These are phyloP conservation scores for Tremella yokohamensis DNA, from an alignment of 768 basidiomycete genomes.

Conservation along the genomic window DNA sequence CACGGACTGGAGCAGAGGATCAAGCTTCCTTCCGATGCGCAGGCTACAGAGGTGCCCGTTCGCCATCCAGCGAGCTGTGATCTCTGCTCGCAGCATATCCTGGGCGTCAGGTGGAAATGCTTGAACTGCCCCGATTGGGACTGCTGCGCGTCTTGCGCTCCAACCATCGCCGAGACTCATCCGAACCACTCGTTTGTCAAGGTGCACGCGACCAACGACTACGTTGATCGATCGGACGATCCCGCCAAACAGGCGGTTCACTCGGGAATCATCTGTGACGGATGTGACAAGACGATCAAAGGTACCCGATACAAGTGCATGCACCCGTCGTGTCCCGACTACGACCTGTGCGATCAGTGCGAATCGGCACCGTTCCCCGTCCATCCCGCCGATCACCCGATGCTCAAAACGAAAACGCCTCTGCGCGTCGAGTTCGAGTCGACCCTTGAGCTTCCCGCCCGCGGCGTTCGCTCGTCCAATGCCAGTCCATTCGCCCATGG, in stretches of 20 bases:
- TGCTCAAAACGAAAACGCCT: slow-evolving; percentile 49
- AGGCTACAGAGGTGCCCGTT: slow-evolving; percentile 8
- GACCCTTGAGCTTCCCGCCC: background rate
- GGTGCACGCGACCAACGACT: slow-evolving; percentile 37
- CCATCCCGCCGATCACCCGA: slow-evolving; percentile 45
- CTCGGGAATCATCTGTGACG: slow-evolving; percentile 42
- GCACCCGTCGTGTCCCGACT: slow-evolving; percentile 51
- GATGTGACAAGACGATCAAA: slow-evolving; percentile 36
- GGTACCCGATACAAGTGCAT: slow-evolving; percentile 49
- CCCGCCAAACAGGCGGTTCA: slow-evolving; percentile 25
- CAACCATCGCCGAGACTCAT: slow-evolving; percentile 30
- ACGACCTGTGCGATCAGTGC: slow-evolving; percentile 50
- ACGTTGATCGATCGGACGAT: slow-evolving; percentile 15
- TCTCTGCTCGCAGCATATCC: slow-evolving; percentile 38
- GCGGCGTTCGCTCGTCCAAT: background rate
- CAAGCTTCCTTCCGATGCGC: slow-evolving; percentile 18
- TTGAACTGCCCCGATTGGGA: slow-evolving; percentile 51
- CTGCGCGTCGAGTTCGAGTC: slow-evolving; percentile 20
- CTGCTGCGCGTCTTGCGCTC: slow-evolving; percentile 37
- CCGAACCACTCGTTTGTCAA: slow-evolving; percentile 45
- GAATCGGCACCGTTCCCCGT: slow-evolving; percentile 37
- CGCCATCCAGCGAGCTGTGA: slow-evolving; percentile 43
- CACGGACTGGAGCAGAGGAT: slow-evolving; percentile 39
- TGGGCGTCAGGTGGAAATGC: slow-evolving; percentile 47
- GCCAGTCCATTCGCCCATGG: background rate